Evolutionary conservation across 495 filamentous ascomycete species (phyloP).

Genomic region (Penicillium samsonianum): DNA sequence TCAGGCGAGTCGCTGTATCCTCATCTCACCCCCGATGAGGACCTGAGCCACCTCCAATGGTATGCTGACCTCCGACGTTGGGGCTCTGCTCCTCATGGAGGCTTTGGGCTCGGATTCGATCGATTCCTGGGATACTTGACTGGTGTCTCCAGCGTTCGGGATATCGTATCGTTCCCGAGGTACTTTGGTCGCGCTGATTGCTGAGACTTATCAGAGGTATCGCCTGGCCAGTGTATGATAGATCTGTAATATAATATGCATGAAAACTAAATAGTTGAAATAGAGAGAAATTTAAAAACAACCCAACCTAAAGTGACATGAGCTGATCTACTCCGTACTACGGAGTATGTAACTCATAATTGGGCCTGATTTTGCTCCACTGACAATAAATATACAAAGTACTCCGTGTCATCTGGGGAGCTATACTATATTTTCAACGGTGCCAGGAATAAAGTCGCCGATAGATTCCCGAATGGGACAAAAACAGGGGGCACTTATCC

Average conservation of each 20-base stretch:
- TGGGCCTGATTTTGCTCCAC: neutral
- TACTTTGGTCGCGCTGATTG: constrained; percentile 92
- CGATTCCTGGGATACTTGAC: constrained; percentile 83
- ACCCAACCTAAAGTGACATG: neutral
- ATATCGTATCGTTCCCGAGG: constrained; percentile 85
- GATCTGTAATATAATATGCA: constrained; percentile 22
- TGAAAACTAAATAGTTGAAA: neutral
- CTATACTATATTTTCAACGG: too few species aligned
- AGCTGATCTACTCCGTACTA: neutral
- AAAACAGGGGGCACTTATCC: constrained; percentile 1
- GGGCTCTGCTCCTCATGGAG: constrained; percentile 93
- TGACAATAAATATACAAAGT: neutral
- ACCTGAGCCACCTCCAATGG: constrained; percentile 70
- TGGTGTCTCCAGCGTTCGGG: constrained; percentile 80
- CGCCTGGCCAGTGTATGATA: constrained; percentile 19
- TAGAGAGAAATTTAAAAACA: neutral
- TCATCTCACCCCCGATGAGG: constrained; percentile 43
- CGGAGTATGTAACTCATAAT: neutral
- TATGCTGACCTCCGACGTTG: constrained; percentile 93
- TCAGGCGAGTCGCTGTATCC: constrained; percentile 37
- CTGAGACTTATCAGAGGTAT: constrained; percentile 36
- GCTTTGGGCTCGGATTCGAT: constrained; percentile 94
- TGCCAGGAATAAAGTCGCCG: neutral
- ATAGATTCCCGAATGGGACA: neutral
- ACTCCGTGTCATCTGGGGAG: neutral